Percentiles rank a stretch among this genome's conserved stretches.
Evolutionary conservation across 2,329 filamentous ascomycete genomes (phyloP).

Genomic region (Stachybotrys echinatus): DNA sequence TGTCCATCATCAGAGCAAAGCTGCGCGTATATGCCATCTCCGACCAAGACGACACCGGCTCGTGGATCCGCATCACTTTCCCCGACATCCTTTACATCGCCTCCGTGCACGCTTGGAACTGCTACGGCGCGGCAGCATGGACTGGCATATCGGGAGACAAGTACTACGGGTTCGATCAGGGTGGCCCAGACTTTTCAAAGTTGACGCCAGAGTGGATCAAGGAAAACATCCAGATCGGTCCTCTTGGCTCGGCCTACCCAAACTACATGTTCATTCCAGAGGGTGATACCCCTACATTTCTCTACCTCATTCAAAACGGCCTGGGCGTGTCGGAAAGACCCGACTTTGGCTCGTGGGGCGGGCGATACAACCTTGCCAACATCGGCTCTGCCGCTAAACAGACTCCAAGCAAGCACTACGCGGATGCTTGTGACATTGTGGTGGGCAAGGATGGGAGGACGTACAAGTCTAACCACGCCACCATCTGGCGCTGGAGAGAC

Average conservation of each 20-base stretch:
- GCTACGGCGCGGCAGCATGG: constrained; percentile 51
- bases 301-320: constrained; percentile 29
- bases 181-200: constrained; percentile 36
- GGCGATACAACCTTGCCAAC: constrained; percentile 33
- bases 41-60: constrained; percentile 53
- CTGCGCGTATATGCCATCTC: constrained; percentile 51
- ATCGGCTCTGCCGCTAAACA: constrained; percentile 23
- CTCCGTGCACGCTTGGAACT: constrained; percentile 50
- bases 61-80: constrained; percentile 49
- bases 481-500: constrained; percentile 36
- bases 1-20: constrained; percentile 29
- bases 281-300: constrained; percentile 45
- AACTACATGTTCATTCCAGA: constrained; percentile 46
- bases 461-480: constrained; percentile 23
- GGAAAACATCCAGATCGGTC: constrained; percentile 44
- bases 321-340: constrained; percentile 39
- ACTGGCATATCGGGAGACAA: constrained; percentile 44
- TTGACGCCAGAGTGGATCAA: constrained; percentile 46
- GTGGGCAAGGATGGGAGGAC: too few species aligned
- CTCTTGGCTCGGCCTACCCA: constrained; percentile 38
- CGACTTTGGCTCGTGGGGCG: constrained; percentile 43
- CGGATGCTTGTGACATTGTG: too few species aligned
- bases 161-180: constrained; percentile 17
- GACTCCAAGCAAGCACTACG: too few species aligned
- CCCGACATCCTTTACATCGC: constrained; percentile 51